phyloP scores from a whole-genome alignment of 2,329 filamentous ascomycete species.

The Rutstroemia sp. region DNA sequence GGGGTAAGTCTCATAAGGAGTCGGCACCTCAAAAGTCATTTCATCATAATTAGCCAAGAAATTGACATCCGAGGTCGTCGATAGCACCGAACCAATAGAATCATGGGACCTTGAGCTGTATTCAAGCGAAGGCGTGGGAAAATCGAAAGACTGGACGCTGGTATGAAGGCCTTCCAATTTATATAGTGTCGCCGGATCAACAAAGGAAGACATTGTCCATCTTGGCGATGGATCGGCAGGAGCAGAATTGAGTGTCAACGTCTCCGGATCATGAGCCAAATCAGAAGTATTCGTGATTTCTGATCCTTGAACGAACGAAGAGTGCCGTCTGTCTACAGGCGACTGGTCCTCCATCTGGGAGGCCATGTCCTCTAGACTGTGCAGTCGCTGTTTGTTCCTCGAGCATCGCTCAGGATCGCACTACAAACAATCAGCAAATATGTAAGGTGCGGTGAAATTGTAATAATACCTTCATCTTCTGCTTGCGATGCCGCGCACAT shows the following conservation, averaged over 20 bases:
- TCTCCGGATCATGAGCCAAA: neutral
- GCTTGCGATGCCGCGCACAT: conserved; percentile 14
- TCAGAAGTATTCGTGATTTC: neutral
- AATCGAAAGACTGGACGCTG: conserved; percentile 3
- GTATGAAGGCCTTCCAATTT: conserved; percentile 7
- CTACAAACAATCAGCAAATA: neutral
- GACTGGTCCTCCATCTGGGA: neutral
- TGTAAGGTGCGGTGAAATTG: neutral
- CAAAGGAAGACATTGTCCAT: conserved; percentile 2
- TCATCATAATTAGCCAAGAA: conserved; percentile 4
- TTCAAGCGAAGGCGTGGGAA: conserved; percentile 5
- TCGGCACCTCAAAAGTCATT: conserved; percentile 1
- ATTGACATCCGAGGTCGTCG: conserved; percentile 2
- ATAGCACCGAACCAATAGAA: conserved; percentile 4
- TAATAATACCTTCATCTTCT: conserved; percentile 14
- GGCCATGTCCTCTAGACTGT: conserved; percentile 4
- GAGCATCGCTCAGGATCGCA: conserved; percentile 10
- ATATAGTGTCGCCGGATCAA: conserved; percentile 5
- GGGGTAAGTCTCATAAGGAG: conserved; percentile 1
- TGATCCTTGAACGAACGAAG: conserved; percentile 1
- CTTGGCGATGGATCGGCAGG: neutral
- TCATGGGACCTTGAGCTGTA: conserved; percentile 8
- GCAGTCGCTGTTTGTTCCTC: conserved; percentile 7
- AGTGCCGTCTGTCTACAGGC: neutral
- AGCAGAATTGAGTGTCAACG: neutral